Conservation (phyloP, 2,329 filamentous ascomycete genomes). For the Nemania sp. region DNA sequence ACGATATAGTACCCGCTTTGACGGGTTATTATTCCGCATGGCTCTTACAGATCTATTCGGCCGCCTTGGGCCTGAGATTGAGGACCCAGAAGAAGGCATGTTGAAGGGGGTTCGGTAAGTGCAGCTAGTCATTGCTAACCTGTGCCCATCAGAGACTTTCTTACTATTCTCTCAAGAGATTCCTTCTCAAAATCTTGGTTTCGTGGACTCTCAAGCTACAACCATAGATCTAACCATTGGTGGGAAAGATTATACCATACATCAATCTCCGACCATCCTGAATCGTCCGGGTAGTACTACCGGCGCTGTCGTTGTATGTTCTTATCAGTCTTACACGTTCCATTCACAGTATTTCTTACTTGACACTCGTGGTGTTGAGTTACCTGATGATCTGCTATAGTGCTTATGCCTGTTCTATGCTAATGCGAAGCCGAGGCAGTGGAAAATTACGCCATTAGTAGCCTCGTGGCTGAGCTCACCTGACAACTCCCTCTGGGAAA, state of each 20-base stretch:
- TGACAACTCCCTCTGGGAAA: slow-evolving; percentile 71
- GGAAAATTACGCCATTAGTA: slow-evolving; percentile 89
- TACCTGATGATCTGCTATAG: background rate
- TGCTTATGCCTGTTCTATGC: slow-evolving; percentile 2
- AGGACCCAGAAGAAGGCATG: slow-evolving; percentile 52
- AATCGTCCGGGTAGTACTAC: slow-evolving; percentile 79
- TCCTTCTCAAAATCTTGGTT: slow-evolving; percentile 83
- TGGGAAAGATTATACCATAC: slow-evolving; percentile 77
- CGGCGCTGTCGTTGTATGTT: slow-evolving; percentile 74
- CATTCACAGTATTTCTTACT: background rate
- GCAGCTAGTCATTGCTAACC: slow-evolving; percentile 21
- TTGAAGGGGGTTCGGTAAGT: slow-evolving; percentile 23
- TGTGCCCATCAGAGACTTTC: slow-evolving; percentile 79
- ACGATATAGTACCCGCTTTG: background rate
- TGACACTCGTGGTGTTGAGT: background rate
- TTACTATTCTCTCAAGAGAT: slow-evolving; percentile 83
- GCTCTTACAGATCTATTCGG: slow-evolving; percentile 38
- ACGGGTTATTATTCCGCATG: slow-evolving; percentile 33
- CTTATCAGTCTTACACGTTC: background rate
- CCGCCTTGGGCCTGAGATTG: slow-evolving; percentile 45
- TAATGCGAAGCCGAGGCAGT: slow-evolving; percentile 54
- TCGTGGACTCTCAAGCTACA: slow-evolving; percentile 78
- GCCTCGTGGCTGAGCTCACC: slow-evolving; percentile 80
- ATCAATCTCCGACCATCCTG: slow-evolving; percentile 86
- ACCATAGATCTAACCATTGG: slow-evolving; percentile 75